Evolutionary conservation across 164 flowering plant genomes (phyloP).

Genomic region (Berberis thunbergii): DNA sequence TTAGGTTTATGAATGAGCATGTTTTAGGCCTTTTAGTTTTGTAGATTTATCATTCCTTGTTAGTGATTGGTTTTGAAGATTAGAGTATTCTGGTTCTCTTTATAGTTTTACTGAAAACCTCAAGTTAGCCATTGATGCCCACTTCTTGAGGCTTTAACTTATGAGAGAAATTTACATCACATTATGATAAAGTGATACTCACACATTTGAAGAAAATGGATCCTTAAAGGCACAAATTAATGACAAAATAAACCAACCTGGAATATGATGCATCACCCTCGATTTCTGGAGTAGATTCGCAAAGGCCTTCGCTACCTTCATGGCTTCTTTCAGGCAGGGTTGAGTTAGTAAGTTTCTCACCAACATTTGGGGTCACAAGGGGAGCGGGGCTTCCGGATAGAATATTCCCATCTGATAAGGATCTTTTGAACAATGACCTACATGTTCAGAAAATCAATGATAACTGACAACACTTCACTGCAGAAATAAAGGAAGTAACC

Average conservation of each 20-base stretch:
- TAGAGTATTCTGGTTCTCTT: too few species aligned
- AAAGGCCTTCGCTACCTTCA: conserved; percentile 31
- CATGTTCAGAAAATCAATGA: not conserved
- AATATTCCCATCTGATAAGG: conserved; percentile 84
- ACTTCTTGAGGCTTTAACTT: too few species aligned
- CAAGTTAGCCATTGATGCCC: too few species aligned
- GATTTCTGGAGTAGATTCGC: conserved; percentile 62
- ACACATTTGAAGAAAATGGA: too few species aligned
- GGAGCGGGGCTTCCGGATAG: conserved; percentile 42
- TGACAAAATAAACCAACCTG: conserved; percentile 29
- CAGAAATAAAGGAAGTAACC: not conserved
- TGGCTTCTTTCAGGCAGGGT: conserved; percentile 23
- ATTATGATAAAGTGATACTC: too few species aligned
- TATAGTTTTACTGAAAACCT: too few species aligned
- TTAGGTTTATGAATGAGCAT: too few species aligned
- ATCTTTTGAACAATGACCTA: conserved; percentile 70
- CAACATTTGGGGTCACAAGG: conserved; percentile 18
- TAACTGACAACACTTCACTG: not conserved
- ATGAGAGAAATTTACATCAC: too few species aligned
- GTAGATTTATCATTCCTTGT: too few species aligned
- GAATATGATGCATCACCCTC: conserved; percentile 44
- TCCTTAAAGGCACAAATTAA: too few species aligned
- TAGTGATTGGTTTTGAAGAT: too few species aligned
- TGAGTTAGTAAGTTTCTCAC: conserved; percentile 15
- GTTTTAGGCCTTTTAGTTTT: too few species aligned